Evolutionary conservation across 768 basidiomycete species (phyloP).

Genomic region (Serendipita sp.): DNA sequence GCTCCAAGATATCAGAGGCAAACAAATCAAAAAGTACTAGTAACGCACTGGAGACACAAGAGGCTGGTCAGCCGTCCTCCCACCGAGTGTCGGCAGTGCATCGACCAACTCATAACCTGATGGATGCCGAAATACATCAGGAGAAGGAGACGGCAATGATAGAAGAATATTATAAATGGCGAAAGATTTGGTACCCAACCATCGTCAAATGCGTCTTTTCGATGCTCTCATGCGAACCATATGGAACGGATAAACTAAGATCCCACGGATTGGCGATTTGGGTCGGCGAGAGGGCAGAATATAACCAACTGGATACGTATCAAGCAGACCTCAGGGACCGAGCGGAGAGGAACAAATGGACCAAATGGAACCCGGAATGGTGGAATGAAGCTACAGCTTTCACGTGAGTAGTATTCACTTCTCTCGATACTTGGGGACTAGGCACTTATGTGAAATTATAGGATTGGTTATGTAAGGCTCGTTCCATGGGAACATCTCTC

Average conservation of each 20-base stretch:
- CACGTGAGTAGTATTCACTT: neutral
- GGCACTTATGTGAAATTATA: neutral
- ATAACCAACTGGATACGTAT: neutral
- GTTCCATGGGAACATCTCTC: slow-evolving; percentile 2
- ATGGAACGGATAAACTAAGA: neutral
- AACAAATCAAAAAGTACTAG: neutral
- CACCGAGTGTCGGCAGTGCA: neutral
- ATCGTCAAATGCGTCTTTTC: neutral
- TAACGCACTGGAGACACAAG: neutral
- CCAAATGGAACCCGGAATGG: slow-evolving; percentile 1
- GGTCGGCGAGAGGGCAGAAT: neutral
- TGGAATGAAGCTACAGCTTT: slow-evolving; percentile 2
- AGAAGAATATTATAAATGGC: slow-evolving; percentile 3
- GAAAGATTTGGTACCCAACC: slow-evolving; percentile 3
- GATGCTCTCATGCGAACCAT: slow-evolving; percentile 2
- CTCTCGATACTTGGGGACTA: neutral
- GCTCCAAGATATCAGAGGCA: neutral
- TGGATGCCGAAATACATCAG: neutral
- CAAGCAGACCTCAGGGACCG: neutral
- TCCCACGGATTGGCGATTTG: neutral
- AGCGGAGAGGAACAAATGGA: neutral
- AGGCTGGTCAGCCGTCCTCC: neutral
- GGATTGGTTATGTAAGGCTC: neutral
- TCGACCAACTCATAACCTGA: neutral
- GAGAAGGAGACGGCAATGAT: slow-evolving; percentile 3